A percentile compares a stretch with the other conserved stretches of the same genome.
These are phyloP conservation scores for Hypoxylon sp. DNA, from an alignment of 2,329 filamentous ascomycete species.

Conservation along the genomic window DNA sequence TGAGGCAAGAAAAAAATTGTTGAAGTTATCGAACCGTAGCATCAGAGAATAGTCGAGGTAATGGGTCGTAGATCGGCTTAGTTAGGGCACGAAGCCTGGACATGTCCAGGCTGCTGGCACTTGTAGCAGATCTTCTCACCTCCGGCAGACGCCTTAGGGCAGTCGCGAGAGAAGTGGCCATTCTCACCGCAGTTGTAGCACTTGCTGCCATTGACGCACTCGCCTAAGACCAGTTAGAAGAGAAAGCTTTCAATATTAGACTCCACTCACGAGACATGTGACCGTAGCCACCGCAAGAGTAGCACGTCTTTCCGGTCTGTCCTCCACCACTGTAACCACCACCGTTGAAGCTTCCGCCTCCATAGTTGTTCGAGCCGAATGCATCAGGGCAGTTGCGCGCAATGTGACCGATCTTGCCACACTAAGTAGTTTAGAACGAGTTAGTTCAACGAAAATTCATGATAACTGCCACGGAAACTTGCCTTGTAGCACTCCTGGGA, in stretches of 20 bases:
- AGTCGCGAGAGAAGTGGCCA: slow-evolving; percentile 95
- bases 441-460: neutral
- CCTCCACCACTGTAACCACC: slow-evolving; percentile 59
- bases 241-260: slow-evolving; percentile 7
- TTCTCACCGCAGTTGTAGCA: slow-evolving; percentile 99
- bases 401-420: slow-evolving; percentile 95
- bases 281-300: slow-evolving; percentile 96
- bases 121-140: slow-evolving; percentile 99
- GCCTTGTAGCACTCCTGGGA: slow-evolving; percentile 91
- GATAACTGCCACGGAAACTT: slow-evolving; percentile 33
- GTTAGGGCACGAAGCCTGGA: slow-evolving; percentile 94
- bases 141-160: slow-evolving; percentile 88
- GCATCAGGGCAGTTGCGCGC: slow-evolving; percentile 88
- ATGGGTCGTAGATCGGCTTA: slow-evolving; percentile 58
- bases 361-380: slow-evolving; percentile 63
- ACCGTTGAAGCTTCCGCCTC: slow-evolving; percentile 64
- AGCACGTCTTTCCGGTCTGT: slow-evolving; percentile 83
- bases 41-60: slow-evolving; percentile 36
- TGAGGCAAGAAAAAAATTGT: slow-evolving; percentile 25
- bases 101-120: slow-evolving; percentile 86
- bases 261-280: slow-evolving; percentile 85
- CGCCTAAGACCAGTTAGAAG: slow-evolving; percentile 63
- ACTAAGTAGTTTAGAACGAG: slow-evolving; percentile 64
- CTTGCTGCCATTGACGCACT: slow-evolving; percentile 99
- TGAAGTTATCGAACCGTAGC: slow-evolving; percentile 29